Conservation (phyloP, 495 filamentous ascomycete species). For the Aspergillus haitiensis region DNA sequence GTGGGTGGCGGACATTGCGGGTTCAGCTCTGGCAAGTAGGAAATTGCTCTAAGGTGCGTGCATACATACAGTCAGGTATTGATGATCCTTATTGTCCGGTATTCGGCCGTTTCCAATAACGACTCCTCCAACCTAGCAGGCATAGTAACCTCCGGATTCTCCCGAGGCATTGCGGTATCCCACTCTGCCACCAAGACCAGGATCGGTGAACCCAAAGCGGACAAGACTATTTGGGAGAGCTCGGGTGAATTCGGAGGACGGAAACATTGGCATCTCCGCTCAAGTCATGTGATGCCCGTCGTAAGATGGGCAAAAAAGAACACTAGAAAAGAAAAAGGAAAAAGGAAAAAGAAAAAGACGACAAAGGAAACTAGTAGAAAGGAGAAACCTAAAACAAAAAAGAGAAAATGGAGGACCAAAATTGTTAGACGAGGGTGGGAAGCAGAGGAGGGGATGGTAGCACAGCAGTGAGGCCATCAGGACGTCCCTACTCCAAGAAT, state of each 20-base stretch:
- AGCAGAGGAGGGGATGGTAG: background rate
- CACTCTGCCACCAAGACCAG: slow-evolving; percentile 18
- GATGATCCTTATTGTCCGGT: slow-evolving; percentile 17
- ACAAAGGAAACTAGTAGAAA: background rate
- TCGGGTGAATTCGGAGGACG: slow-evolving; percentile 31
- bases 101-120: slow-evolving; percentile 18
- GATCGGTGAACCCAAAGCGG: slow-evolving; percentile 46
- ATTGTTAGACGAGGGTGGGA: background rate
- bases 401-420: background rate
- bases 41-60: background rate
- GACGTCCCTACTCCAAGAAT: background rate
- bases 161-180: slow-evolving; percentile 28
- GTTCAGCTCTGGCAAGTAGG: background rate
- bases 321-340: background rate
- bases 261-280: slow-evolving; percentile 29
- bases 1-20: slow-evolving; percentile 10
- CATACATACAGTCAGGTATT: background rate
- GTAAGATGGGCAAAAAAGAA: slow-evolving; percentile 1
- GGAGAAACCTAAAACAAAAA: background rate
- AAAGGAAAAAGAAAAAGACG: background rate
- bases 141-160: slow-evolving; percentile 16
- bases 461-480: background rate
- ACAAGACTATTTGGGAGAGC: slow-evolving; percentile 23
- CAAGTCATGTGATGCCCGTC: slow-evolving; percentile 32
- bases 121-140: background rate